Evolutionary conservation across 2,329 filamentous ascomycete species (phyloP), one percentile per base, ranked within the genome.

Genomic region (Stenocarpella maydis): DNA sequence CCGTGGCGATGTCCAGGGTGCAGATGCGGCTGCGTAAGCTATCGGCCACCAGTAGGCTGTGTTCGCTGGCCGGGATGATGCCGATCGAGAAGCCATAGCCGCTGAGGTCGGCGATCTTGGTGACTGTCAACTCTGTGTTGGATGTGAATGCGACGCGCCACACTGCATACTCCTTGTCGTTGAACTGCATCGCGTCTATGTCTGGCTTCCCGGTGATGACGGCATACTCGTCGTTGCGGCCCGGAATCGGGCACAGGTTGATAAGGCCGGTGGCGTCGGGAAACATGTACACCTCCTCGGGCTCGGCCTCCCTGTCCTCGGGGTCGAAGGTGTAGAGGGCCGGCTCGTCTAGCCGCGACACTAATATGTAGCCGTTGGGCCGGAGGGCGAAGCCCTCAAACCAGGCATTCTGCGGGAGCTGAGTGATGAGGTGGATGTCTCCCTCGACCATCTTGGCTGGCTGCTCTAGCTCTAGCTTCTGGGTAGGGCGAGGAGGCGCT

Each of bases 361-460:
- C 65, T 39, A 67, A 45, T 26, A 67, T 47, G 31, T 50, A 39
- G 26, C 65, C 65, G 19, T 67, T 67, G 21, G 65, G 52, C 21
- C 65, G 52, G 31, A 67, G 31, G 9, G 65, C 52, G 26, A 67
- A 67, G 9, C 65, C 65, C 28, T 67, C 65, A 43, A 67, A 67
- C 65, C 65, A 67, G 31, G 52, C 65, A 49, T 54, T 67, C 52
- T 67, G 65, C 10, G 65, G 65, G 15, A 67, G 65, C 37, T 67
- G 65, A 3, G 65, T 67, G 65, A 67, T n/a, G 31, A 67, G 65
- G 41, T 67, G 65, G 65, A 55, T 67, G 15, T 58, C 65, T 31
- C 39, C 41, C n/a, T 67, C 65, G 31, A 37, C 7, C 65, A 67
- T 67, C 17, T 67, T 58, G 58, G 9, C 14, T 8, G 28, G 28